Evolutionary conservation across 78 protist species (phyloP).

Genomic region (Mantamonas sphyraenae): DNA sequence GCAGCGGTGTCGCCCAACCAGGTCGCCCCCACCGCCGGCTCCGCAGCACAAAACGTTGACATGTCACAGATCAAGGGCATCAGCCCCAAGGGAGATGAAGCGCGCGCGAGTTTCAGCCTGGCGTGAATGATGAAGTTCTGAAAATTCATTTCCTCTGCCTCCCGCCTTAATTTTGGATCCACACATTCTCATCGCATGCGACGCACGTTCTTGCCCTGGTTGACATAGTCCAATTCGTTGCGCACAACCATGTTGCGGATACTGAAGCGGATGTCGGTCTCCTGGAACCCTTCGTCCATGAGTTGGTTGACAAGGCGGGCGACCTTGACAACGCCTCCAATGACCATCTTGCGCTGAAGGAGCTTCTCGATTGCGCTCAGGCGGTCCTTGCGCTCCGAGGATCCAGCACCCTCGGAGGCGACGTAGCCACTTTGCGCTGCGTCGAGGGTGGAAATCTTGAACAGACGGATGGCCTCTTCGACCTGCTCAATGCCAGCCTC

Average conservation of each 20-base stretch:
- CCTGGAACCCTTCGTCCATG: slow-evolving; percentile 24
- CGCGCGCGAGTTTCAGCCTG: too few relatives aligned
- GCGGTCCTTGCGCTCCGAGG: slow-evolving; percentile 15
- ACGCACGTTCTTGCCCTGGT: not conserved
- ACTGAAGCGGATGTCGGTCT: not conserved
- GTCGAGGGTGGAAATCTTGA: slow-evolving; percentile 59
- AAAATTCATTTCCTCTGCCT: too few relatives aligned
- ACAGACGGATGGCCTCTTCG: slow-evolving; percentile 67
- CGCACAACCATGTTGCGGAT: not conserved
- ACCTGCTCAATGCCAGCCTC: slow-evolving; percentile 33
- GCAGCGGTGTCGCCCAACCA: too few relatives aligned
- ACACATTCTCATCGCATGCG: not conserved
- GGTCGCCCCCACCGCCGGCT: too few relatives aligned
- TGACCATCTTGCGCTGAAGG: not conserved
- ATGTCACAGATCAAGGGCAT: too few relatives aligned
- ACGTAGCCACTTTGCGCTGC: slow-evolving; percentile 35
- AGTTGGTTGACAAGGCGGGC: slow-evolving; percentile 10
- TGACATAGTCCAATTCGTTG: not conserved
- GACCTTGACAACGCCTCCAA: not conserved
- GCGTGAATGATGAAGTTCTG: too few relatives aligned
- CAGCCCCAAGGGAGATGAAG: too few relatives aligned
- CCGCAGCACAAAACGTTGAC: too few relatives aligned
- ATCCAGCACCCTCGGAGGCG: not conserved
- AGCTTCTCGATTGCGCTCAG: slow-evolving; percentile 1
- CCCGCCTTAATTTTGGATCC: too few relatives aligned